These are phyloP conservation scores for Pseudogymnoascus sp. DNA, from an alignment of 2,329 filamentous ascomycete genomes.

Conservation along the genomic window DNA sequence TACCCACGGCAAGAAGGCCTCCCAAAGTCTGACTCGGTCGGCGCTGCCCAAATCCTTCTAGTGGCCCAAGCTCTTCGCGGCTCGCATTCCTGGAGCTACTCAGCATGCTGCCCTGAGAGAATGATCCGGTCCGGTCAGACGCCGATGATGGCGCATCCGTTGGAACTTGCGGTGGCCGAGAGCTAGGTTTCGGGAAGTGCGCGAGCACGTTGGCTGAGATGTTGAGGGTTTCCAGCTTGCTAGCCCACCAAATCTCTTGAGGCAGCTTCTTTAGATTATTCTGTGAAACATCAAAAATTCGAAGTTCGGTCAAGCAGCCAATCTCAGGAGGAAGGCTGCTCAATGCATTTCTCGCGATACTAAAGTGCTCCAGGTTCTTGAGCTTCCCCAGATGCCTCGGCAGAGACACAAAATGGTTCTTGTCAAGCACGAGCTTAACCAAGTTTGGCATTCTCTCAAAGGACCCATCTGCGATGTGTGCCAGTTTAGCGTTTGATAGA, in stretches of 20 bases:
- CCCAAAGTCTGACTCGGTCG: slow-evolving; percentile 80
- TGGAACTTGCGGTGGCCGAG: slow-evolving; percentile 55
- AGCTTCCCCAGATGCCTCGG: slow-evolving; percentile 79
- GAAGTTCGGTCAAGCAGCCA: slow-evolving; percentile 76
- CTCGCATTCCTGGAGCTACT: slow-evolving; percentile 53
- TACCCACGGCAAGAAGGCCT: slow-evolving; percentile 65
- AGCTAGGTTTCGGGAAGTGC: slow-evolving; percentile 78
- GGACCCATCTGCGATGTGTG: slow-evolving; percentile 75
- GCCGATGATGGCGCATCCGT: slow-evolving; percentile 34
- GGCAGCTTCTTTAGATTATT: slow-evolving; percentile 89
- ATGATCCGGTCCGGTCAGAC: slow-evolving; percentile 7
- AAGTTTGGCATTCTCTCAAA: slow-evolving; percentile 83
- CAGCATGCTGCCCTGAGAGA: slow-evolving; percentile 14
- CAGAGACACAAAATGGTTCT: slow-evolving; percentile 89
- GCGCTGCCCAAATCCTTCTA: slow-evolving; percentile 55
- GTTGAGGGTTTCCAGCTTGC: slow-evolving; percentile 83
- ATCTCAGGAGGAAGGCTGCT: slow-evolving; percentile 79
- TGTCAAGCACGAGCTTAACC: slow-evolving; percentile 81
- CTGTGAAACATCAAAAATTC: slow-evolving; percentile 78
- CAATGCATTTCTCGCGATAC: slow-evolving; percentile 85
- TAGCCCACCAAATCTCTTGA: slow-evolving; percentile 92
- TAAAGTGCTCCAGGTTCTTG: slow-evolving; percentile 78
- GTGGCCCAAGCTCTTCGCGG: slow-evolving; percentile 65
- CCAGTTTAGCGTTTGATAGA: slow-evolving; percentile 82
- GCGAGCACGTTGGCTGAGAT: slow-evolving; percentile 91